These are phyloP conservation scores for Murraya paniculata DNA, from an alignment of 345 rosid species.

Conservation along the genomic window DNA sequence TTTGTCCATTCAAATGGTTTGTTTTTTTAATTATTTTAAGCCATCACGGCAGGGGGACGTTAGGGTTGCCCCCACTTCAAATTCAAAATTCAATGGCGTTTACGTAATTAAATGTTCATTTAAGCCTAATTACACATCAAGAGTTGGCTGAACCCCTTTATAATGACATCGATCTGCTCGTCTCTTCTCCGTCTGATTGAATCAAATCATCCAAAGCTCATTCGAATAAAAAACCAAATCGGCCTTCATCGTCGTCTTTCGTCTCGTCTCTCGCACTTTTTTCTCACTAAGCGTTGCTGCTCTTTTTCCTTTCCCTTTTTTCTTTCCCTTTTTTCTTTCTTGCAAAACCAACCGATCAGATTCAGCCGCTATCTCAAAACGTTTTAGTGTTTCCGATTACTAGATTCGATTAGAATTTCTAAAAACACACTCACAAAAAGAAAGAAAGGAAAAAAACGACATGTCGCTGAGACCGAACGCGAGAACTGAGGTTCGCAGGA, in stretches of 20 bases:
- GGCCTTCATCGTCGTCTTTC: slow-evolving; percentile 18
- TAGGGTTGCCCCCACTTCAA: slow-evolving; percentile 28
- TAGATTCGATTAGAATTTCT: slow-evolving; percentile 12
- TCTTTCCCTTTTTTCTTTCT: slow-evolving; percentile 2
- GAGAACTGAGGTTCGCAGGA: slow-evolving; percentile 66
- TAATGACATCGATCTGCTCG: not conserved
- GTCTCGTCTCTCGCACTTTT: not conserved
- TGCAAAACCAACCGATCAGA: slow-evolving; percentile 9
- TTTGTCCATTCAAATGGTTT: not conserved
- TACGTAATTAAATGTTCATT: slow-evolving; percentile 21
- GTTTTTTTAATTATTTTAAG: slow-evolving; percentile 11
- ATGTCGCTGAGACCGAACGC: slow-evolving; percentile 75
- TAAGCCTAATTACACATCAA: slow-evolving; percentile 11
- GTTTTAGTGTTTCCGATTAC: not conserved
- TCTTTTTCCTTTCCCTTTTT: not conserved
- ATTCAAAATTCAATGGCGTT: slow-evolving; percentile 33
- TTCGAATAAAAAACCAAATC: slow-evolving; percentile 17
- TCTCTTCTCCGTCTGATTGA: not conserved
- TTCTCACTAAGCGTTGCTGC: not conserved
- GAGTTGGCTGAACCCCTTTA: not conserved
- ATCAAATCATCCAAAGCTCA: not conserved
- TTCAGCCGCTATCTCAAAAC: not conserved
- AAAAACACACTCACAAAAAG: not conserved
- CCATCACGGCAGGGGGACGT: slow-evolving; percentile 20
- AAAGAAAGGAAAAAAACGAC: not conserved